Conservation (phyloP, 164 flowering plant species). For the Chimonanthus praecox region DNA sequence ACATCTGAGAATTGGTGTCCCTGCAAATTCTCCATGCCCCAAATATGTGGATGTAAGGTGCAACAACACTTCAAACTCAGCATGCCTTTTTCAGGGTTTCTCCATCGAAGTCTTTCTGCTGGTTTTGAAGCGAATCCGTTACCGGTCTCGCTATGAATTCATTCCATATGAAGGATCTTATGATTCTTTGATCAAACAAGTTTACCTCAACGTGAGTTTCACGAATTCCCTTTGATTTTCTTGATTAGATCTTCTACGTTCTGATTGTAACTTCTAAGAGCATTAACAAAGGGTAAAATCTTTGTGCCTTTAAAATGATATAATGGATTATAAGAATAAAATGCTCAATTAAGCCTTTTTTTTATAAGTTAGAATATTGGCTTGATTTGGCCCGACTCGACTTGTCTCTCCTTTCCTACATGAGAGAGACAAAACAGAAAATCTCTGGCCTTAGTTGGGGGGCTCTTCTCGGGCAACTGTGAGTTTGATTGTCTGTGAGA, state of each 20-base stretch:
- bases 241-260: not conserved
- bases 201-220: slow-evolving; percentile 31
- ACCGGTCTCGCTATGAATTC: slow-evolving; percentile 25
- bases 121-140: slow-evolving; percentile 19
- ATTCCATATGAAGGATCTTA: slow-evolving; percentile 15
- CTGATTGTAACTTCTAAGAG: not conserved
- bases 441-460: too few species aligned
- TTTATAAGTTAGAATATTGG: too few species aligned
- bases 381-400: too few species aligned
- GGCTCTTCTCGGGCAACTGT: too few species aligned
- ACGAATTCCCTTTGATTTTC: not conserved
- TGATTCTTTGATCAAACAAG: slow-evolving; percentile 18
- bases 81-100: slow-evolving; percentile 26
- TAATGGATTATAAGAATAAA: not conserved
- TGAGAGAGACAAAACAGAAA: too few species aligned
- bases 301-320: not conserved
- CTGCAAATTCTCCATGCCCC: slow-evolving; percentile 13
- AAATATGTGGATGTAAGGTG: not conserved
- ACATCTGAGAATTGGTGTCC: slow-evolving; percentile 42
- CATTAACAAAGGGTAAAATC: not conserved
- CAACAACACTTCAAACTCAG: not conserved
- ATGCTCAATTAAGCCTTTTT: too few species aligned
- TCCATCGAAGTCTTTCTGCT: slow-evolving; percentile 40
- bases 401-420: too few species aligned
- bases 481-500: too few species aligned